phyloP scores from a whole-genome alignment of 805 yeast species.

The Yamadazyma sp. region DNA sequence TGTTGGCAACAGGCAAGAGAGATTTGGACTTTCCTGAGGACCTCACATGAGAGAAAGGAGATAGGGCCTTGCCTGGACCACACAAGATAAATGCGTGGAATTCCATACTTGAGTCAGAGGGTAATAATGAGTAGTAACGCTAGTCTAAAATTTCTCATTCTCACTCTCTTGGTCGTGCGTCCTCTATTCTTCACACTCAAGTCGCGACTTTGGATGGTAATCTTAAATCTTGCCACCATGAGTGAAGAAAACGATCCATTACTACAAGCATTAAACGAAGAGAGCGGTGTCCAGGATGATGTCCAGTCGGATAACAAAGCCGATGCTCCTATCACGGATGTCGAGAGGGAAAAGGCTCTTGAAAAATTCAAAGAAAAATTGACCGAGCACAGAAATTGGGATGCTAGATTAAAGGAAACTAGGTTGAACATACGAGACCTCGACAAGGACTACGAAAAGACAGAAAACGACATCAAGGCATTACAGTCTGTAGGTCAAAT shows the following conservation, averaged over 20 bases:
- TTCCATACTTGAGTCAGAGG: too few species aligned
- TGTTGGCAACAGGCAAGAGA: slow-evolving; percentile 82
- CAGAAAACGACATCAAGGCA: slow-evolving; percentile 96
- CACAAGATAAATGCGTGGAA: slow-evolving; percentile 89
- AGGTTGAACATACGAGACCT: slow-evolving; percentile 80
- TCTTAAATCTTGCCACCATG: slow-evolving; percentile 15
- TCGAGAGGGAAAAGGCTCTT: slow-evolving; percentile 77
- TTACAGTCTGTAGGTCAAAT: slow-evolving; percentile 96
- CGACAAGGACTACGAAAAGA: slow-evolving; percentile 82
- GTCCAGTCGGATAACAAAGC: slow-evolving; percentile 22
- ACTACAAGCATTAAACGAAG: slow-evolving; percentile 19
- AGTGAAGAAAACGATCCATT: slow-evolving; percentile 20
- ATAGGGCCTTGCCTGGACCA: slow-evolving; percentile 73
- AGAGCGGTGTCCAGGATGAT: slow-evolving; percentile 24
- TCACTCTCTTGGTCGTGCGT: too few species aligned
- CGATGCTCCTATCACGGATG: too few species aligned
- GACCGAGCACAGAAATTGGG: slow-evolving; percentile 93
- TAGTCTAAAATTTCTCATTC: slow-evolving; percentile 3
- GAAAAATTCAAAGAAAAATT: slow-evolving; percentile 79
- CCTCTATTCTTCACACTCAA: too few species aligned
- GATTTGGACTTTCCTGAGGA: slow-evolving; percentile 78
- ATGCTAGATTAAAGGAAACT: slow-evolving; percentile 80
- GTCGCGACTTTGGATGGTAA: too few species aligned
- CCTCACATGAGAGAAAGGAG: slow-evolving; percentile 67
- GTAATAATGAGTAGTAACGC: not conserved